Evolutionary conservation across 192 early-diverging fungal species (phyloP), one percentile per base, ranked within the genome.

Genomic region (Backusella circina): DNA sequence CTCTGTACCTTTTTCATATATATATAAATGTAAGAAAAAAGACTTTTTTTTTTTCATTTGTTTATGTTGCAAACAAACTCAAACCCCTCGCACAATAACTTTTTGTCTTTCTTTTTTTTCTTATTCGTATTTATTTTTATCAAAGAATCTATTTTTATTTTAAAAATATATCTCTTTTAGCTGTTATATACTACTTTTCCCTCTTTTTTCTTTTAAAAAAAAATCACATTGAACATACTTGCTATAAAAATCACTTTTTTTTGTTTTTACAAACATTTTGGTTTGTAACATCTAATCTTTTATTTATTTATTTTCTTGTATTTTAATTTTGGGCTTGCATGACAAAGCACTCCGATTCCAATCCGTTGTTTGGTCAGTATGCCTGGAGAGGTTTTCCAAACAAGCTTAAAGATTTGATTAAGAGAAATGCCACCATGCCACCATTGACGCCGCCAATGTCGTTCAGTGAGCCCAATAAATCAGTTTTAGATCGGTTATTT

Each of bases 1-100:
- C 21, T 57, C 21, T 61, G 21, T 28, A 41, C 39, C 39, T 41
- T 41, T 41, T 41, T 41, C 39, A 41, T 41, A n/a, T n/a, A n/a
- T n/a, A n/a, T n/a, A n/a, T n/a, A n/a, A n/a, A n/a, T n/a, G n/a
- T n/a, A n/a, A n/a, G n/a, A 41, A 41, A 41, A 41, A 41, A 41
- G 12, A 15, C 2, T 13, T 23, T 69, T 37, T 51, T 69, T 67
- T 32, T 47, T 50, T 67, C 21, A 21, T 61, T 57, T 65, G 38
- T 61, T 37, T 37, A 21, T 47, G 13, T 61, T 28, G 8, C 23
- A 61, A 61, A 61, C 54, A 61, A 61, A 61, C 54, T 68, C 67
- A 33, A 38, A 38, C 67, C 15, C 67, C 67, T 68, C 67, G 67
- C 67, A 68, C 67, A 68, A 68, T 68, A 38, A 28, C 18, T 68